Evolutionary conservation across 129 eudicot species (phyloP), one percentile per base, ranked within the genome.

Genomic region (Arctium minus): DNA sequence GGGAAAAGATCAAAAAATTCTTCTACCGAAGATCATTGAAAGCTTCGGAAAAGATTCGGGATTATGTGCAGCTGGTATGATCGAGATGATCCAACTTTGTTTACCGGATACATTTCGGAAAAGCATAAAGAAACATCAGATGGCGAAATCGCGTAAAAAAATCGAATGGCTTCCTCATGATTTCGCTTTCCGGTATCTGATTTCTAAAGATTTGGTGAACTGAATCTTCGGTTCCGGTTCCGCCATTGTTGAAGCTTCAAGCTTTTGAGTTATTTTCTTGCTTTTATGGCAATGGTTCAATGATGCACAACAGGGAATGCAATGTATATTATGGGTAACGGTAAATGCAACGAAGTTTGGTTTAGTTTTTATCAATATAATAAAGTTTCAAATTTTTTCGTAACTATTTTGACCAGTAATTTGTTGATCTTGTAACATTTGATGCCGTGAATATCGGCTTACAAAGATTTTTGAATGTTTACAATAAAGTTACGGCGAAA

Each of bases 161-260:
- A 84, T 96, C 17, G 97, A 93, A 81, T 96, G 97, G 97, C 77
- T 87, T 75, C 92, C 99, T 40, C 94, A 93, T 74, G 92, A 91
- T 85, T 92, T 93, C 60, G 36, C 86, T 36, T 96, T 96, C 88
- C 85, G 99, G 72, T 96, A 93, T 86, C 90, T 96, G 5, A 86
- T 96, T 32, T 72, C 90, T 74, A 96, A 92, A 53, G 99, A 96
- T 40, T 84, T 96, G 75, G 92, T 90, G 29, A 92, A 92, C 82
- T 92, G 81, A 87, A 71, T 40, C 8, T 22, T 50, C 76, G 42
- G 42, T 76, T 13, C 76, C 48, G 36, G 27, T 22, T 22, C 27
- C 27, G 64, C 75, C 75, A 29, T 22, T 38, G 17, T 60, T 73
- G 84, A 12, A 81, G 44, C 72, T 29, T 53, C 65, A 53, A 53